Evolutionary conservation across 208 protist genomes (phyloP).

Genomic region (Trichomonas vaginalis): DNA sequence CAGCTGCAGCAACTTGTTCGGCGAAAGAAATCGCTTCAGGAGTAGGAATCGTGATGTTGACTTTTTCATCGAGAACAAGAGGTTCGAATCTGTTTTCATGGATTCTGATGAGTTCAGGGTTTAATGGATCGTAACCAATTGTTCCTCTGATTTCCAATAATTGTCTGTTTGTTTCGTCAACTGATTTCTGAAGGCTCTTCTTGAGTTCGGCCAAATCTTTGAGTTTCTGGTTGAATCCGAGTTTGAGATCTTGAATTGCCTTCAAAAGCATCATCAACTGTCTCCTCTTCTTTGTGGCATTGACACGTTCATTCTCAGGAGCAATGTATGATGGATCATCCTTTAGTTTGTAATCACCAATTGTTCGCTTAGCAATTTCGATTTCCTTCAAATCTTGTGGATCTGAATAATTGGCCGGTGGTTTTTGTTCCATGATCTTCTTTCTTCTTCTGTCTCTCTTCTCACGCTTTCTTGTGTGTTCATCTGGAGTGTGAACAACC

Average conservation of each 20-base stretch:
- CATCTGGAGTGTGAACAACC: neutral
- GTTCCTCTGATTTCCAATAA: neutral
- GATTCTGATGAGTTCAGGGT: neutral
- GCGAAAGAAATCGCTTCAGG: neutral
- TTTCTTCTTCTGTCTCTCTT: neutral
- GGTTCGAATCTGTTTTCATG: neutral
- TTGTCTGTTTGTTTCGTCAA: constrained; percentile 37
- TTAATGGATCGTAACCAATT: constrained; percentile 32
- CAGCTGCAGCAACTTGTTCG: neutral
- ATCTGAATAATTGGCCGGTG: constrained; percentile 59
- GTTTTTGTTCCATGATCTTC: constrained; percentile 34
- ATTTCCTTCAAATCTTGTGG: constrained; percentile 48
- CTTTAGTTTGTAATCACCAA: constrained; percentile 80
- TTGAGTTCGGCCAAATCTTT: constrained; percentile 65
- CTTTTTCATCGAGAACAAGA: neutral
- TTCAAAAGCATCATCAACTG: constrained; percentile 70
- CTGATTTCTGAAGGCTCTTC: constrained; percentile 42
- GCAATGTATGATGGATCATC: constrained; percentile 56
- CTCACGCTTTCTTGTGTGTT: neutral
- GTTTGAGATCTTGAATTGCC: constrained; percentile 53
- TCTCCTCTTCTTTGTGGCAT: constrained; percentile 66
- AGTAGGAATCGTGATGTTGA: neutral
- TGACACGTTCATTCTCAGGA: constrained; percentile 57
- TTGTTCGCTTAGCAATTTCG: constrained; percentile 45
- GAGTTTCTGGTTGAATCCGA: constrained; percentile 68